Evolutionary conservation across 2,329 filamentous ascomycete species (phyloP), one percentile per base, ranked within the genome.

Genomic region (Aschersonia sp.): DNA sequence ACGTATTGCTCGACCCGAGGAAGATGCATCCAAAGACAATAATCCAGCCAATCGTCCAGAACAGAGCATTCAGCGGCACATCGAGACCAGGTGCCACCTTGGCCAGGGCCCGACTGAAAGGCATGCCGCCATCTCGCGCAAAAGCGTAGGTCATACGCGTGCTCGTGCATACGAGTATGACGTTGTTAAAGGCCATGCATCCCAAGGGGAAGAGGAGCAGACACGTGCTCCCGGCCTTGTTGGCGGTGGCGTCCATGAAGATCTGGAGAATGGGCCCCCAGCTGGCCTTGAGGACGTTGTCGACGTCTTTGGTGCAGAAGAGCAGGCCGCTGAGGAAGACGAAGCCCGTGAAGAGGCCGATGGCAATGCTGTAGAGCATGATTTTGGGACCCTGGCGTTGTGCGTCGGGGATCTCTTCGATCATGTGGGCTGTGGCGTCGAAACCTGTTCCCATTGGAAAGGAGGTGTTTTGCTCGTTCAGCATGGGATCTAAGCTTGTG

Each of bases 1-100:
- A 85, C 0, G 83, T 82, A 54, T 74, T 64, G 29, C 63, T 69
- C 2, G 78, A 84, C 10, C 82, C 84, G 5, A 88, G 69, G 59
- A 85, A 82, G 55, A 87, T 82, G 50, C 76, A 71, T 0, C 84
- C 84, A 48, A 87, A 84, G 28, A 85, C 67, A 48, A 85, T 72
- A 4, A 85, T 78, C 53, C 82, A 72, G 12, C 63, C 65, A 0
- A 75, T 69, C 2, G 78, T 81, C 55, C 84, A 72, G 29, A 79
- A 65, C 3, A 88, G 65, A 0, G 83, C 74, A 53, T 87, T 84
- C 4, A 88, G 63, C 0, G 84, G 84, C 0, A 85, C 74, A 0
- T 77, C 74, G 0, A 86, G 71, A 4, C 61, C 68, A 0, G 72
- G 69, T 58, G 86, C 78, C 1, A 86, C 75, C 44, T 67, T 70